Base-by-base conservation (phyloP, 1,139 yeast species). In the Zygoascus sp. region DNA sequence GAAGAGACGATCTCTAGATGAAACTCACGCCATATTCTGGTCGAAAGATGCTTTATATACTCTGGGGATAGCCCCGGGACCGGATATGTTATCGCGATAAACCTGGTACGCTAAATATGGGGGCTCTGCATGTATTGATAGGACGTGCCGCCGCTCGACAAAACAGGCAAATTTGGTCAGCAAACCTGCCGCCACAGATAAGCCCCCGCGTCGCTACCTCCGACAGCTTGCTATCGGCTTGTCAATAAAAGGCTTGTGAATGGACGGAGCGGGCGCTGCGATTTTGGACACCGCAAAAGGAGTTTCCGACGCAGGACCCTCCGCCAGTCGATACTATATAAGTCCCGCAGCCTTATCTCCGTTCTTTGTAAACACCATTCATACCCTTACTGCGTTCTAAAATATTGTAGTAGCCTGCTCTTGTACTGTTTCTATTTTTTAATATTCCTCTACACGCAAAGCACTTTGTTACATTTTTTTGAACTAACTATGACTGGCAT, bases 61-160 rank as follows among this genome's bases (percentile, higher is more conserved):
- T 13, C 13, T 15, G 17, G 4, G 17, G 17, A 13, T 30, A 16
- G 17, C 17, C 8, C 3, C 34, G 17, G 13, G 17, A 13, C n/a
- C 28, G n/a, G n/a, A 25, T 25, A 10, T 30, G 34, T 30, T 30
- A 30, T 30, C 34, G 34, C 34, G 34, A 30, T 30, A 30, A 30
- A 30, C 34, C 16, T 30, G 34, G 5, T 30, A 3, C 17, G 9
- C 28, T 25, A 25, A 10, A 25, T n/a, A n/a, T 25, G n/a, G 28
- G 28, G n/a, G n/a, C n/a, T n/a, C 8, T 3, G 6, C 28, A 25
- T 30, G 8, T 16, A 2, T 3, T 30, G 34, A 30, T 30, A 30
- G 34, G 34, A 30, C 34, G 3, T 30, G 34, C 34, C 34, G 34
- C 34, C 34, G 34, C 34, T 11, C 15, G 17, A 3, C 17, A 4